These are phyloP conservation scores for Penicillium sp. DNA, from an alignment of 2,329 filamentous ascomycete genomes.

Conservation along the genomic window DNA sequence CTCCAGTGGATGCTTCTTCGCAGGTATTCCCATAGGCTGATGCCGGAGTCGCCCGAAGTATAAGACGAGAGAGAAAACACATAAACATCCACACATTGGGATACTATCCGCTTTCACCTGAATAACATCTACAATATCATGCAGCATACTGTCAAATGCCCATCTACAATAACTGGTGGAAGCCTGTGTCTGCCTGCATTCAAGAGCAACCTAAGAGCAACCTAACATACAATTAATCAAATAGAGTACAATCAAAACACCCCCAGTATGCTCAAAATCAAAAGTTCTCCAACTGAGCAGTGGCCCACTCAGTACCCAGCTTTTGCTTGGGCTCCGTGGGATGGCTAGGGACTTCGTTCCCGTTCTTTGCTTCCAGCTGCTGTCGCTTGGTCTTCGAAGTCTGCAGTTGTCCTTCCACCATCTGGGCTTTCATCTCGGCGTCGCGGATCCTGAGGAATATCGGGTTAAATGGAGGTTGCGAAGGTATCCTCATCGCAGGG, in stretches of 20 bases:
- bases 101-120: too few species aligned
- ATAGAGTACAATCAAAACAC: slow-evolving; percentile 3
- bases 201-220: neutral
- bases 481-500: neutral
- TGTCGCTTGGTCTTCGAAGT: slow-evolving; percentile 1
- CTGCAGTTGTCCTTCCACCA: neutral
- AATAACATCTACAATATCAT: too few species aligned
- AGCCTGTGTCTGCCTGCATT: neutral
- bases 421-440: neutral
- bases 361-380: neutral
- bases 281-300: slow-evolving; percentile 2
- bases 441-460: slow-evolving; percentile 2
- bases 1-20: too few species aligned
- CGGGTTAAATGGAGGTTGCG: neutral
- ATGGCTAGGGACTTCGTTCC: neutral
- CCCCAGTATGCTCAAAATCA: neutral
- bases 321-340: neutral
- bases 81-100: too few species aligned
- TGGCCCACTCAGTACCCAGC: neutral
- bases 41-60: too few species aligned
- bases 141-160: too few species aligned
- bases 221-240: neutral
- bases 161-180: too few species aligned
- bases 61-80: too few species aligned
- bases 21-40: too few species aligned